Conservation (phyloP, 805 yeast genomes). For the Yamadazyma akitaensis region DNA sequence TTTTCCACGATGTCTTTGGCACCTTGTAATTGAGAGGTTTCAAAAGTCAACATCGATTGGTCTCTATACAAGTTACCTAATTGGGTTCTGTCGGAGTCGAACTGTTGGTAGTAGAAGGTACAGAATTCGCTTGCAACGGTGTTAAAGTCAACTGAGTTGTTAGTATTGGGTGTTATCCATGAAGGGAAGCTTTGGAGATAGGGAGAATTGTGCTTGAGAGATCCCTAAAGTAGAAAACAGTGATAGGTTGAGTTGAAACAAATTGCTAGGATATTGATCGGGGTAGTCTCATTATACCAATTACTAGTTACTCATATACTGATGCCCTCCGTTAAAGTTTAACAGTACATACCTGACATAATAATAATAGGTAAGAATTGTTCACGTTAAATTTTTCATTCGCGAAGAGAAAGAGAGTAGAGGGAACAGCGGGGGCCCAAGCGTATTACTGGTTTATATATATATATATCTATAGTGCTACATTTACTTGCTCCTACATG, state of each 20-base stretch:
- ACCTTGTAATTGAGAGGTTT: constrained; percentile 92
- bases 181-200: not conserved
- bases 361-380: not conserved
- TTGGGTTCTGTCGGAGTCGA: constrained; percentile 88
- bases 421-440: too few relatives aligned
- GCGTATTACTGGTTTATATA: not conserved
- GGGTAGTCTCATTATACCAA: too few relatives aligned
- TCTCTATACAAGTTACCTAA: constrained; percentile 94
- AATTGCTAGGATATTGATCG: too few relatives aligned
- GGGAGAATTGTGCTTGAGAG: not conserved
- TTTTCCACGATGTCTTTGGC: constrained; percentile 91
- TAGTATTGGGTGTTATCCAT: not conserved
- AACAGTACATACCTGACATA: constrained; percentile 27
- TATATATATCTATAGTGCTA: not conserved
- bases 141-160: constrained; percentile 38
- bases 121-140: constrained; percentile 75
- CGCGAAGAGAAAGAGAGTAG: not conserved
- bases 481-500: not conserved
- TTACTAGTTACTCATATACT: not conserved
- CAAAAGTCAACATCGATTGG: constrained; percentile 96
- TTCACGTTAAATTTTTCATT: not conserved
- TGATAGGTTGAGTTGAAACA: too few relatives aligned
- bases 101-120: constrained; percentile 91
- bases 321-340: not conserved
- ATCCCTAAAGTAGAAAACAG: too few relatives aligned